Percentiles rank a stretch among this genome's conserved stretches.
phyloP scores from a whole-genome alignment of 371 early-diverging fungal genomes.

The Thermomucor indicae-seudaticae region DNA sequence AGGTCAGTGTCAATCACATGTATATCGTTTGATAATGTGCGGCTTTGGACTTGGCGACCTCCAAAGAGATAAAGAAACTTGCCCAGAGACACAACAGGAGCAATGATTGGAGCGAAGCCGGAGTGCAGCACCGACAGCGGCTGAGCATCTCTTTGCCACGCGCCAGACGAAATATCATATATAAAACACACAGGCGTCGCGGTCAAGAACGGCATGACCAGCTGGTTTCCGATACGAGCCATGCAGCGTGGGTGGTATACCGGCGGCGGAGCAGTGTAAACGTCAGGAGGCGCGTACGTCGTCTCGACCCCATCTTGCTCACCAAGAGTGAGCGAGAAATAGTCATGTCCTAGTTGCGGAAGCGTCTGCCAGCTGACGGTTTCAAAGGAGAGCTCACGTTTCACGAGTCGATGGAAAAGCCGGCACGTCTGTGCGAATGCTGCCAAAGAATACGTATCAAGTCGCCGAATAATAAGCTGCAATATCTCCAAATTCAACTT shows the following conservation, averaged over 20 bases:
- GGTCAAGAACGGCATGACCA: conserved; percentile 23
- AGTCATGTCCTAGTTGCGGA: background rate
- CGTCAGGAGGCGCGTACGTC: background rate
- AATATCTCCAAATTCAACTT: conserved; percentile 10
- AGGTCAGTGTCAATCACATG: conserved; percentile 9
- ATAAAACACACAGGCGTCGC: conserved; percentile 18
- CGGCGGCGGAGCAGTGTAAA: conserved; percentile 1
- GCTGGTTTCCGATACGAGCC: conserved; percentile 11
- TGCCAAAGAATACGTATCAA: conserved; percentile 14
- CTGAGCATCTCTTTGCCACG: conserved; percentile 5
- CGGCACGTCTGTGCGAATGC: conserved; percentile 11
- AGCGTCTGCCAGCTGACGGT: conserved; percentile 1
- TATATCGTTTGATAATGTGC: conserved; percentile 12
- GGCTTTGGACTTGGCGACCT: conserved; percentile 12
- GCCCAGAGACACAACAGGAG: conserved; percentile 16
- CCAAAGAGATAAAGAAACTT: conserved; percentile 16
- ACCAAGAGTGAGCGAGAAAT: background rate
- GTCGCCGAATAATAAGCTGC: conserved; percentile 5
- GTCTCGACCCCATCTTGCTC: background rate
- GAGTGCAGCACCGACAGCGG: background rate
- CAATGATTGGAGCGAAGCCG: conserved; percentile 10
- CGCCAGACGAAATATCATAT: conserved; percentile 11
- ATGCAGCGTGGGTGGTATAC: conserved; percentile 11
- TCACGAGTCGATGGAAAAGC: conserved; percentile 6
- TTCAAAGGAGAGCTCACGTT: conserved; percentile 10